Evolutionary conservation across 2,329 filamentous ascomycete species (phyloP).

Genomic region (Gnomoniopsis sp.): DNA sequence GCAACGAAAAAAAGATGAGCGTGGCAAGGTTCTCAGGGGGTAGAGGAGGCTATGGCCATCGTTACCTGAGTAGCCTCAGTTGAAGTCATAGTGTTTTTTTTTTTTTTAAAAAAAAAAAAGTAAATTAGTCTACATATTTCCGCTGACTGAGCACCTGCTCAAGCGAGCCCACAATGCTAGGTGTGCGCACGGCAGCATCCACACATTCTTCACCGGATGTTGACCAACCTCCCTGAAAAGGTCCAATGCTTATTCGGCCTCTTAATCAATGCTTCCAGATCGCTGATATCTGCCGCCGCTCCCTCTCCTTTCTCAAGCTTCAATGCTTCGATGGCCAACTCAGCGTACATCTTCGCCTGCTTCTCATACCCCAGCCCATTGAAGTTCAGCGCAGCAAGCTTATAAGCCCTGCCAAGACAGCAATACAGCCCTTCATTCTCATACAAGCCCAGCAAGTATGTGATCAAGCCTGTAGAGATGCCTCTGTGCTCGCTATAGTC

Average conservation of each 20-base stretch:
- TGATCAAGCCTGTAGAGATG: constrained; percentile 27
- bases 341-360: constrained; percentile 29
- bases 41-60: no score
- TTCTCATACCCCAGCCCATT: constrained; percentile 33
- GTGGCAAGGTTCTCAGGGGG: no score
- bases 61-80: no score
- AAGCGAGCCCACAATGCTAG: no score
- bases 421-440: constrained; percentile 30
- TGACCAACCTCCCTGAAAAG: not conserved
- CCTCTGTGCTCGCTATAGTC: constrained; percentile 18
- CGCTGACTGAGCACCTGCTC: no score
- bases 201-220: not conserved
- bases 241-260: not conserved
- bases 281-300: constrained; percentile 24
- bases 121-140: no score
- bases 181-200: no score
- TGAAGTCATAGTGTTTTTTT: no score
- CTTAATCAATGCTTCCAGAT: constrained; percentile 29
- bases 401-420: constrained; percentile 32
- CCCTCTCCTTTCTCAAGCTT: constrained; percentile 29
- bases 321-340: constrained; percentile 29
- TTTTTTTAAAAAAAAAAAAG: no score
- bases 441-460: constrained; percentile 29
- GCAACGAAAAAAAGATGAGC: no score
- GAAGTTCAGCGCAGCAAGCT: constrained; percentile 36